Percentiles rank a stretch among this genome's conserved stretches.
Evolutionary conservation across 2,329 filamentous ascomycete species (phyloP).

Genomic region (Hypomyces rosellus): DNA sequence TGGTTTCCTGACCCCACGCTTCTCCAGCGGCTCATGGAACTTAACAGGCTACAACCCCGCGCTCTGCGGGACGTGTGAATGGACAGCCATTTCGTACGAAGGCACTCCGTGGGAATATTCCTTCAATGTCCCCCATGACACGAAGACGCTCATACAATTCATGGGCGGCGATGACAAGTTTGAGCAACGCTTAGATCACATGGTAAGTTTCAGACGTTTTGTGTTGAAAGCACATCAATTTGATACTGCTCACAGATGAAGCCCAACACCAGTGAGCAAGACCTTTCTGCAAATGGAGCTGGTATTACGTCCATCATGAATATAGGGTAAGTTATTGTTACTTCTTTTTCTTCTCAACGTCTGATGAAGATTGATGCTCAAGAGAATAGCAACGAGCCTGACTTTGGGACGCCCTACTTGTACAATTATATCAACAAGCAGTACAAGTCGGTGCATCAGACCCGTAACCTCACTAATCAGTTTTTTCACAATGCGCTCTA

Average conservation of each 20-base stretch:
- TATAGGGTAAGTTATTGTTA: neutral
- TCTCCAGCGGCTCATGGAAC: conserved; percentile 1
- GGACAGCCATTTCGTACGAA: neutral
- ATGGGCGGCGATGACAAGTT: conserved; percentile 47
- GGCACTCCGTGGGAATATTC: conserved; percentile 39
- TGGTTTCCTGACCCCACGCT: conserved; percentile 6
- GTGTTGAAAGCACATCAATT: too few species aligned
- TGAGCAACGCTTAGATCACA: conserved; percentile 39
- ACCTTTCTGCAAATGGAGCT: conserved; percentile 40
- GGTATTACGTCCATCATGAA: conserved; percentile 6
- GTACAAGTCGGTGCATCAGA: conserved; percentile 43
- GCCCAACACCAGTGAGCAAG: conserved; percentile 15
- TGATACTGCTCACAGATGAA: too few species aligned
- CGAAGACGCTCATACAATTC: conserved; percentile 42
- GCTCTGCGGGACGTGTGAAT: too few species aligned
- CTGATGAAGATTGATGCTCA: conserved; percentile 29
- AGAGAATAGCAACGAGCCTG: conserved; percentile 49
- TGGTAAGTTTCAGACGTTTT: conserved; percentile 10
- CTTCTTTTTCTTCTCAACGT: neutral
- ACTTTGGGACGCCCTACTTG: conserved; percentile 49
- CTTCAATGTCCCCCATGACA: conserved; percentile 53
- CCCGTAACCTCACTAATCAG: conserved; percentile 43
- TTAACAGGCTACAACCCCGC: too few species aligned
- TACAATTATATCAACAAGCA: conserved; percentile 51
- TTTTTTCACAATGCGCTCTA: conserved; percentile 25